Percentiles rank a stretch among this genome's conserved stretches.
These are phyloP conservation scores for Ganoderma multipileum DNA, from an alignment of 1,284 basidiomycete species.

Conservation along the genomic window DNA sequence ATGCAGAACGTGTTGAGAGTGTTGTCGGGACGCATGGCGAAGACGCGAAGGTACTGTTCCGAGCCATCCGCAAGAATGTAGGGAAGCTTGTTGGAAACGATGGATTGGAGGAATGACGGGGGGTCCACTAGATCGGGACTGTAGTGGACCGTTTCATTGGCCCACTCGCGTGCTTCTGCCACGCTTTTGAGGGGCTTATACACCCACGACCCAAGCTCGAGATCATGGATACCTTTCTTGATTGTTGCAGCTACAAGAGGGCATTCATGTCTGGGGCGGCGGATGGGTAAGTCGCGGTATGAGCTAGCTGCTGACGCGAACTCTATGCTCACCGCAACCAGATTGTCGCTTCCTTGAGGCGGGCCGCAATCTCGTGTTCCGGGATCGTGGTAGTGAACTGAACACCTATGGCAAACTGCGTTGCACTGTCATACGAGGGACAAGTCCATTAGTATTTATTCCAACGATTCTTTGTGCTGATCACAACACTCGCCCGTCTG, in stretches of 20 bases:
- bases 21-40: not conserved
- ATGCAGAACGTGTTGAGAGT: slow-evolving; percentile 5
- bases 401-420: not conserved
- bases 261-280: not conserved
- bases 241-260: slow-evolving; percentile 1
- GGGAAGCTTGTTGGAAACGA: not conserved
- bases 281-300: not conserved
- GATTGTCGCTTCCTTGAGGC: not conserved
- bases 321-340: not conserved
- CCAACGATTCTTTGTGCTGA: not conserved
- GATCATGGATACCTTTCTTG: slow-evolving; percentile 4
- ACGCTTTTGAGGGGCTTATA: not conserved
- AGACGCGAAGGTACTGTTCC: slow-evolving; percentile 4
- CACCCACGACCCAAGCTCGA: slow-evolving; percentile 8
- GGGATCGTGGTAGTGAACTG: slow-evolving; percentile 2
- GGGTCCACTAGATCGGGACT: not conserved
- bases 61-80: not conserved
- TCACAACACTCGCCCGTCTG: not conserved
- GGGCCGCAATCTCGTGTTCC: not conserved
- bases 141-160: not conserved
- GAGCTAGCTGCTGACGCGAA: not conserved
- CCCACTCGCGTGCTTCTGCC: not conserved
- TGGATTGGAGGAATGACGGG: not conserved
- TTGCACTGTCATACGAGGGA: not conserved
- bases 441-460: not conserved